Base-by-base conservation (phyloP, 495 filamentous ascomycete genomes). In the Oidiodendron maius region DNA sequence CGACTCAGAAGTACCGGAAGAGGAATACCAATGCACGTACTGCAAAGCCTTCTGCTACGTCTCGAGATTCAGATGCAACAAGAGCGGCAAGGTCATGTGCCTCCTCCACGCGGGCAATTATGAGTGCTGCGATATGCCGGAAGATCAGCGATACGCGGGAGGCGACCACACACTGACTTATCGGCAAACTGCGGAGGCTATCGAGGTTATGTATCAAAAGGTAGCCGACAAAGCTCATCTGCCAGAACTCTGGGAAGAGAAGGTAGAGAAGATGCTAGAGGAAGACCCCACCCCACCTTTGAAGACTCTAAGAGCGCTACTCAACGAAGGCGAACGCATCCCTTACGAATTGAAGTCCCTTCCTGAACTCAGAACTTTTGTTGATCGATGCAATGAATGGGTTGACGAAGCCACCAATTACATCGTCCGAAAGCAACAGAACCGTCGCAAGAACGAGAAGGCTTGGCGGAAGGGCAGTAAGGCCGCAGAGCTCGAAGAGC, bases 341-440 rank as follows among this genome's bases (percentile, higher is more conserved):
- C 89, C 91, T 50, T 96, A 87, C 74, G 87, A 91, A 54, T 75
- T 99, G 51, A 80, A 85, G 54, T 88, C 89, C 53, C 75, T 99
- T 48, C 78, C 83, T 57, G 76, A 82, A 59, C 80, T 99, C 61
- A 86, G 82, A 68, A 75, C 78, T 52, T 97, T 91, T 71, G 93
- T 97, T 64, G 88, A 94, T 56, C 83, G 85, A 56, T 96, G 91
- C 71, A 93, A 95, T 67, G 91, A 95, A 64, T 95, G 94, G 88
- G 89, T 96, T 53, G 93, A 99, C 53, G 91, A 96, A 68, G 93
- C 93, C 49, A 89, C 86, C 53, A 95, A 89, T 64, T 99, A 93
- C 74, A 96, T 91, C 56, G 90, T 91, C 51, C 86, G 93, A 41
- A 99, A 99, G 71, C 93, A 97, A 70, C 91, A 96, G 67, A 95